phyloP scores from a whole-genome alignment of 2,329 filamentous ascomycete species.

The Xylaria digitata region DNA sequence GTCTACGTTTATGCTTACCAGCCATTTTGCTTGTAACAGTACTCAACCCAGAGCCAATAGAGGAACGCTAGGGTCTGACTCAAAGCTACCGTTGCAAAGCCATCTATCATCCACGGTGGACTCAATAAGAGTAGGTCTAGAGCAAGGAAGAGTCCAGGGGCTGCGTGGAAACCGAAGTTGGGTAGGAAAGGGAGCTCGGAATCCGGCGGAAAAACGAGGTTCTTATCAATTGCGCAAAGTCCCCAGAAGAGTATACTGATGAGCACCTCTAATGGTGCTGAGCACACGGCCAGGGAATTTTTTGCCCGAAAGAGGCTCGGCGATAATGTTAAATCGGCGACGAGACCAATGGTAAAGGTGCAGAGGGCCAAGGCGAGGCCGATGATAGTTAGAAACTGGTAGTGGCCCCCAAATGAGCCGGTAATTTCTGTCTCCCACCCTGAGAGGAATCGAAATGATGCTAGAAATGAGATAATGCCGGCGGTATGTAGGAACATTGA shows the following conservation, averaged over 20 bases:
- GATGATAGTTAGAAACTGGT: conserved; percentile 80
- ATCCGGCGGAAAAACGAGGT: conserved; percentile 64
- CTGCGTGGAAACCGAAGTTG: conserved; percentile 74
- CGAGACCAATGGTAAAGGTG: conserved; percentile 70
- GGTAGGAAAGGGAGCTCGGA: conserved; percentile 65
- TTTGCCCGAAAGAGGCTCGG: conserved; percentile 71
- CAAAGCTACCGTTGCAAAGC: conserved; percentile 67
- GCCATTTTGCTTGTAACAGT: conserved; percentile 75
- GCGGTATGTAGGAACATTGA: conserved; percentile 71
- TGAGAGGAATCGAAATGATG: conserved; percentile 64
- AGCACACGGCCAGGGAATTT: conserved; percentile 73
- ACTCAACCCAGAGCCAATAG: conserved; percentile 84
- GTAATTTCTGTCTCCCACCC: conserved; percentile 64
- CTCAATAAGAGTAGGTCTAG: conserved; percentile 75
- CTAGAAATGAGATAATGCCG: conserved; percentile 64
- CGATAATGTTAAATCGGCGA: conserved; percentile 72
- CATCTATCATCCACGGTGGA: conserved; percentile 76
- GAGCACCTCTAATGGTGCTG: conserved; percentile 76
- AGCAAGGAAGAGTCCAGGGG: conserved; percentile 72
- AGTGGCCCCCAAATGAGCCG: conserved; percentile 72
- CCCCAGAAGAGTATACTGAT: conserved; percentile 81
- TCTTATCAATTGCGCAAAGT: conserved; percentile 67
- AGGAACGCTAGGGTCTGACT: conserved; percentile 69
- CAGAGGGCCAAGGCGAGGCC: conserved; percentile 70
- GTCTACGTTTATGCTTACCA: conserved; percentile 57